These are phyloP conservation scores for Tylopilus rubrobrunneus DNA, from an alignment of 768 basidiomycete species.

Conservation along the genomic window DNA sequence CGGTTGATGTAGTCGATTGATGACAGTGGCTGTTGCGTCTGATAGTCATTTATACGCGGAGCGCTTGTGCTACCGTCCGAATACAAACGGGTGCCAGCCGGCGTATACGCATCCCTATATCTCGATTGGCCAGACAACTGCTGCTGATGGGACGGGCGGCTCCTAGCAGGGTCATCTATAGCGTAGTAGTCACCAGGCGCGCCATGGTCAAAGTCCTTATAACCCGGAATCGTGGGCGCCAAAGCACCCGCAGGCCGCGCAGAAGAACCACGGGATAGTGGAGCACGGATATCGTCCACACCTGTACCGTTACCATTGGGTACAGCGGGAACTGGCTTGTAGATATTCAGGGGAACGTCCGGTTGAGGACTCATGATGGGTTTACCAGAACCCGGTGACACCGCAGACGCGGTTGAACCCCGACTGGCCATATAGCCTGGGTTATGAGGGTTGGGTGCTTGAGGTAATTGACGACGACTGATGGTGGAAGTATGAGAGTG, in stretches of 20 bases:
- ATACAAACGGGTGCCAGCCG: slow-evolving; percentile 7
- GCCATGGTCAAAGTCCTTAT: slow-evolving; percentile 21
- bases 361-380: slow-evolving; percentile 10
- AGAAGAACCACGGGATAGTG: slow-evolving; percentile 19
- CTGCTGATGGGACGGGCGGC: slow-evolving; percentile 19
- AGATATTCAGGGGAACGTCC: slow-evolving; percentile 21
- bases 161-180: slow-evolving; percentile 13
- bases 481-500: neutral
- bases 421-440: slow-evolving; percentile 10
- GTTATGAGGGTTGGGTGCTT: slow-evolving; percentile 20
- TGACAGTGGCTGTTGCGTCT: slow-evolving; percentile 16
- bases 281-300: slow-evolving; percentile 21
- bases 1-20: slow-evolving; percentile 17
- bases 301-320: slow-evolving; percentile 13
- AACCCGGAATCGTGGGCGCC: slow-evolving; percentile 26
- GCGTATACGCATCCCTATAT: slow-evolving; percentile 16
- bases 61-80: slow-evolving; percentile 10
- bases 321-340: slow-evolving; percentile 31
- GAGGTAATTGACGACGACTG: slow-evolving; percentile 31
- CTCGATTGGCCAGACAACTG: slow-evolving; percentile 19
- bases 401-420: slow-evolving; percentile 20
- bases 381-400: slow-evolving; percentile 19
- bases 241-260: slow-evolving; percentile 28
- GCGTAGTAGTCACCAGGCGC: slow-evolving; percentile 23
- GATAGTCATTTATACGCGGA: slow-evolving; percentile 20